A percentile compares a stretch with the other conserved stretches of the same genome.
These are phyloP conservation scores for Tricholoma terreum DNA, from an alignment of 768 basidiomycete species.

Conservation along the genomic window DNA sequence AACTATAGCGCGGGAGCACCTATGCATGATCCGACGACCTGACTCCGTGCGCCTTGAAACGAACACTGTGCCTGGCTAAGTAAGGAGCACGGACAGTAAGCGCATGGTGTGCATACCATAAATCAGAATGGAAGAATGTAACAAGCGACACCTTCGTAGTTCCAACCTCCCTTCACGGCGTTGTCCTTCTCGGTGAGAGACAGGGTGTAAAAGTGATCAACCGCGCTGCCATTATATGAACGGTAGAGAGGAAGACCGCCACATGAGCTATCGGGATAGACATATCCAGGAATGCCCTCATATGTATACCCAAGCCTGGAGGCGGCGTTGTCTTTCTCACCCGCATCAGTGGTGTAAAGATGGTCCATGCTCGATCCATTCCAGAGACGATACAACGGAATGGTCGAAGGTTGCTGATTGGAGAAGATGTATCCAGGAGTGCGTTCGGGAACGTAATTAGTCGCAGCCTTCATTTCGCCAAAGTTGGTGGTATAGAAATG, in stretches of 20 bases:
- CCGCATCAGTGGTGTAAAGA: constrained; percentile 13
- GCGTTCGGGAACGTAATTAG: constrained; percentile 16
- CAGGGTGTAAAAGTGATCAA: constrained; percentile 20
- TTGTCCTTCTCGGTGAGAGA: constrained; percentile 17
- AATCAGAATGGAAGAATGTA: constrained; percentile 11
- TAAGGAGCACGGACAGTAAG: no score
- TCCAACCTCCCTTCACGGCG: constrained; percentile 18
- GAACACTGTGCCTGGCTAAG: no score
- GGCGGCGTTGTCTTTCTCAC: constrained; percentile 9
- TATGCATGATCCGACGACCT: no score
- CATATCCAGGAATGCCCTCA: constrained; percentile 19
- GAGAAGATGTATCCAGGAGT: constrained; percentile 16
- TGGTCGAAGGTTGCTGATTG: constrained; percentile 10
- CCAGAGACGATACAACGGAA: constrained; percentile 20
- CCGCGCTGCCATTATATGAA: constrained; percentile 8
- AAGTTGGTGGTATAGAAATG: constrained; percentile 20
- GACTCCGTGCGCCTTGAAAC: no score
- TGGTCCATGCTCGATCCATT: constrained; percentile 15
- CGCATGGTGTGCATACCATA: no score
- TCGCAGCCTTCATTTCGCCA: constrained; percentile 13
- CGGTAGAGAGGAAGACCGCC: constrained; percentile 18
- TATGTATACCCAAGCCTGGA: constrained; percentile 16
- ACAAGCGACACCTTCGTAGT: constrained; percentile 13
- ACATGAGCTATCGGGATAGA: constrained; percentile 4
- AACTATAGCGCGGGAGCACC: no score